Percentiles rank a stretch among this genome's conserved stretches.
These are phyloP conservation scores for Rhipidocladum racemiflorum DNA, from an alignment of 176 grass and related monocot genomes.

Conservation along the genomic window DNA sequence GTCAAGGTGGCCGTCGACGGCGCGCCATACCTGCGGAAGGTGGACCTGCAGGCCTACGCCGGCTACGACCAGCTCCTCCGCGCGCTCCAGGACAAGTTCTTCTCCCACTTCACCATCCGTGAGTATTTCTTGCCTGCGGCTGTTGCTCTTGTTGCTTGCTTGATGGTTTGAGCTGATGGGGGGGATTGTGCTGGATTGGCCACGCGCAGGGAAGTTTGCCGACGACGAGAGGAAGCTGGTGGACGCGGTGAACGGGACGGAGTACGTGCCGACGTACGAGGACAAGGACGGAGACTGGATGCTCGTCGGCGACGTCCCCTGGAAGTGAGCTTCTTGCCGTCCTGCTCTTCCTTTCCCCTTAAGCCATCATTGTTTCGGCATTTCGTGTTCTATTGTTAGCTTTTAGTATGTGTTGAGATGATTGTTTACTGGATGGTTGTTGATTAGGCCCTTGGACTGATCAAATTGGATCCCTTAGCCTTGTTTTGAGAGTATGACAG, in stretches of 20 bases:
- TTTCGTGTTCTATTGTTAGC: background rate
- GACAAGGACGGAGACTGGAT: conserved; percentile 99
- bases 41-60: conserved; percentile 68
- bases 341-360: background rate
- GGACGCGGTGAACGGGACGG: conserved; percentile 77
- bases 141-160: background rate
- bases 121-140: background rate
- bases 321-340: conserved; percentile 70
- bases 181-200: background rate
- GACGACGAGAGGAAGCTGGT: conserved; percentile 87
- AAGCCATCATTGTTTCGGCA: background rate
- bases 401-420: background rate
- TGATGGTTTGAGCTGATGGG: background rate
- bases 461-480: background rate
- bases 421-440: background rate
- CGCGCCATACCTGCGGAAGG: conserved; percentile 89
- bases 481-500: background rate
- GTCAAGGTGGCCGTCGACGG: conserved; percentile 97
- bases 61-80: conserved; percentile 76
- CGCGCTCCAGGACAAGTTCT: conserved; percentile 93
- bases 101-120: conserved; percentile 96
- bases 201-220: conserved; percentile 62
- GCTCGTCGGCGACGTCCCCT: conserved; percentile 96
- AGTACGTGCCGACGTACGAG: conserved; percentile 97
- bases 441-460: background rate